Base-by-base conservation (phyloP, 805 yeast species). In the Starmerella davenportii region DNA sequence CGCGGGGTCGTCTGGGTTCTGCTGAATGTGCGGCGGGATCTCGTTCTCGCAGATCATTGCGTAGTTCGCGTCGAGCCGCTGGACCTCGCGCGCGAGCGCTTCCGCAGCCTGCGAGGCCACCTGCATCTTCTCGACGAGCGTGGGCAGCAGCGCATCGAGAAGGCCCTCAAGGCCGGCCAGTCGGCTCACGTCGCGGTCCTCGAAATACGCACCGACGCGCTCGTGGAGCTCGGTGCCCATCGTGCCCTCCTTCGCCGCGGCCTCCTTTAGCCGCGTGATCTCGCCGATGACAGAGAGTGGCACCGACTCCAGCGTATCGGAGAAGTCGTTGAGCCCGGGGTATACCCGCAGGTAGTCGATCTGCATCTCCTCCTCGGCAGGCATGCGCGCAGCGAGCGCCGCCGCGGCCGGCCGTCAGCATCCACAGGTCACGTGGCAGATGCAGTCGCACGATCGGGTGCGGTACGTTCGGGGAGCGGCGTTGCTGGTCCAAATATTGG, bases 71-170 rank as follows among this genome's bases (percentile, higher is more conserved):
- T 85, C 79, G 46, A 90, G 66, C 37, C 95, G 65, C 37, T 65
- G 67, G 39, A 81, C 60, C 51, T 81, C 79, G 42, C 75, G 72
- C 23, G 66, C 61, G 34, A 84, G 67, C 11, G 76, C 68, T 49
- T 85, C 95, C 23, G 80, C 69, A 18, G 95, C 95, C 30, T 81
- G 76, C 1, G 87, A 76, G 4, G 95, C 87, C 31, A 90, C 95
- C 56, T 87, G 95, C 92, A 90, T 82, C 59, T 90, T 90, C 56
- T 90, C 95, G 55, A 87, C 96, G 39, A 87, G 60, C 44, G 94
- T 80, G 1, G 96, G 95, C 63, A 87, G 73, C 40, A 87, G 65
- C 41, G 80, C 93, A 45, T 65, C 63, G 16, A 72, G 62, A 25
- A 64, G 47, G 14, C 49, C 48, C 24, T 67, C 63, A 23, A 71